These are phyloP conservation scores for Xerocomus potaroensis DNA, from an alignment of 768 basidiomycete genomes.

Conservation along the genomic window DNA sequence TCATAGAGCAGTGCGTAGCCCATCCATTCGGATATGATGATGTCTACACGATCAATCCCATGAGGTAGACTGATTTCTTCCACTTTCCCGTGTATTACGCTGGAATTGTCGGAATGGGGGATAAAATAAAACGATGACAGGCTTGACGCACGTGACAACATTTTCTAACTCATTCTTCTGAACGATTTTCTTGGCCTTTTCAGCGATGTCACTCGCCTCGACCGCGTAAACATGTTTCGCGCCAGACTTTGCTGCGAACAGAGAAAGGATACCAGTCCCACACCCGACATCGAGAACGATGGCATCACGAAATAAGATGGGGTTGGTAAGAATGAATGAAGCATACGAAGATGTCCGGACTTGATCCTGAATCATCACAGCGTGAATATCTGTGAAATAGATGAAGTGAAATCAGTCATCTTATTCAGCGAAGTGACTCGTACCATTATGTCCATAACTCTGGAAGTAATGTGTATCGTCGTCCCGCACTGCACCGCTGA, in stretches of 20 bases:
- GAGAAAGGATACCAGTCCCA: slow-evolving; percentile 88
- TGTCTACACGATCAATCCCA: slow-evolving; percentile 72
- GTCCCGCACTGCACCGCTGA: slow-evolving; percentile 45
- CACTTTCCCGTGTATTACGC: slow-evolving; percentile 85
- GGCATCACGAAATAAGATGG: slow-evolving; percentile 75
- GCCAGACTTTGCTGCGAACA: slow-evolving; percentile 86
- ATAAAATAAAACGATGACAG: not conserved
- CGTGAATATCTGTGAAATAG: slow-evolving; percentile 71
- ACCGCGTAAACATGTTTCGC: slow-evolving; percentile 89
- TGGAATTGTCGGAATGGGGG: slow-evolving; percentile 22
- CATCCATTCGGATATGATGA: slow-evolving; percentile 99
- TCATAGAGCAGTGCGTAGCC: slow-evolving; percentile 90
- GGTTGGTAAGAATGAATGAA: slow-evolving; percentile 82
- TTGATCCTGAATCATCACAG: slow-evolving; percentile 94
- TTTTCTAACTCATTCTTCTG: slow-evolving; percentile 68
- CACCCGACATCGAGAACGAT: slow-evolving; percentile 94
- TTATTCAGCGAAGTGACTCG: slow-evolving; percentile 3
- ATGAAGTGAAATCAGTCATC: not conserved
- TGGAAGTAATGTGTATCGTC: slow-evolving; percentile 95
- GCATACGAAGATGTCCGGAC: slow-evolving; percentile 93
- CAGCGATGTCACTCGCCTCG: slow-evolving; percentile 82
- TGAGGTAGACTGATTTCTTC: slow-evolving; percentile 82
- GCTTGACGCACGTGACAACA: slow-evolving; percentile 54
- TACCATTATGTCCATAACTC: slow-evolving; percentile 86
- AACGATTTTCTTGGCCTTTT: slow-evolving; percentile 74